Percentiles rank a stretch among this genome's conserved stretches.
Evolutionary conservation across 2,329 filamentous ascomycete genomes (phyloP).

Genomic region (Geosmithia putterillii): DNA sequence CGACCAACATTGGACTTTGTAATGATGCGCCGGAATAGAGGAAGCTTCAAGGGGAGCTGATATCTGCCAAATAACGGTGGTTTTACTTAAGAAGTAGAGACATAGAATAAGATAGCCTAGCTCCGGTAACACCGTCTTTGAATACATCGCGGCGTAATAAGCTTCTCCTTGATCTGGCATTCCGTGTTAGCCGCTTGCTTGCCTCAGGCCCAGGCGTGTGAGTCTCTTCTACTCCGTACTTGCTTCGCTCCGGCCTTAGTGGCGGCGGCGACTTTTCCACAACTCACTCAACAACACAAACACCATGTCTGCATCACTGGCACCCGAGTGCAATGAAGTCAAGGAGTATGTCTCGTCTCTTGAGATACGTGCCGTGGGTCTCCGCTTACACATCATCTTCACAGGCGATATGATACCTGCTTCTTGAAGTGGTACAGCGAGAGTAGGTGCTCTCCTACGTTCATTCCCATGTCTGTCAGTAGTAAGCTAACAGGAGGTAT

Average conservation of each 20-base stretch:
- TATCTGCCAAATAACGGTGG: too few species aligned
- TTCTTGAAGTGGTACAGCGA: conserved; percentile 99
- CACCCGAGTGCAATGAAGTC: conserved; percentile 86
- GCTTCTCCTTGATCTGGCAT: too few species aligned
- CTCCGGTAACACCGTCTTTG: too few species aligned
- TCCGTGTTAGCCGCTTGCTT: not conserved
- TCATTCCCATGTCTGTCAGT: not conserved
- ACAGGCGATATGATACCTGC: conserved; percentile 86
- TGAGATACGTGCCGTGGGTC: not conserved
- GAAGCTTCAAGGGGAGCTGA: not conserved
- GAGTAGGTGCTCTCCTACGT: conserved; percentile 45
- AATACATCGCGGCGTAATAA: too few species aligned
- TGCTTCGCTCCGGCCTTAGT: not conserved
- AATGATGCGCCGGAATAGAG: not conserved
- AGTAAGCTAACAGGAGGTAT: conserved; percentile 1
- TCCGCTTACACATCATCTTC: conserved; percentile 1
- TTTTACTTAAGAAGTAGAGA: too few species aligned
- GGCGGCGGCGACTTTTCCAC: not conserved
- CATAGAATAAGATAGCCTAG: not conserved
- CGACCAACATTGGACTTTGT: not conserved
- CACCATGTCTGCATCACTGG: conserved; percentile 83
- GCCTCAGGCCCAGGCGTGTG: not conserved
- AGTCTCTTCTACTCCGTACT: not conserved
- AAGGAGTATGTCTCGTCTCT: conserved; percentile 62
- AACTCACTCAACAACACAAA: conserved; percentile 8